A percentile compares a stretch with the other conserved stretches of the same genome.
phyloP scores from a whole-genome alignment of 164 flowering plant genomes.

The Tetrastigma voinierianum region DNA sequence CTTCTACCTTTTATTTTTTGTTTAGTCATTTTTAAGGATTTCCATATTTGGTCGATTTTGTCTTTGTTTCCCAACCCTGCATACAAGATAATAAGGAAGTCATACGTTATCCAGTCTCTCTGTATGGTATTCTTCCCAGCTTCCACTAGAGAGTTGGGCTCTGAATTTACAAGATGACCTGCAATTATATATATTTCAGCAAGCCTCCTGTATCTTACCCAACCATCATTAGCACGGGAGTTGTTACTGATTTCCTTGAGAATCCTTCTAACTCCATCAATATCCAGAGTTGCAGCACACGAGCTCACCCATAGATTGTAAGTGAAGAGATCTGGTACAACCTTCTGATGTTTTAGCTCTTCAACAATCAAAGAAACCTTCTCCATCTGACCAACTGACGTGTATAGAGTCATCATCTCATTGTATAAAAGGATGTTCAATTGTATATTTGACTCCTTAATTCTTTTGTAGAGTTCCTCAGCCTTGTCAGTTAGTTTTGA shows the following conservation, averaged over 20 bases:
- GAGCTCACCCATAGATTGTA: slow-evolving; percentile 91
- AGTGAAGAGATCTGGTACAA: slow-evolving; percentile 74
- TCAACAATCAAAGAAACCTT: slow-evolving; percentile 67
- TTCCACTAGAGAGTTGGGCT: slow-evolving; percentile 44
- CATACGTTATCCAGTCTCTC: slow-evolving; percentile 87
- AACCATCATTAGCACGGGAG: slow-evolving; percentile 44
- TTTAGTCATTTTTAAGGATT: slow-evolving; percentile 63
- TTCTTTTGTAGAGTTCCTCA: slow-evolving; percentile 56
- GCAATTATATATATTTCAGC: slow-evolving; percentile 53
- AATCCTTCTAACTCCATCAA: slow-evolving; percentile 55
- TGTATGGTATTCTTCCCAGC: slow-evolving; percentile 58
- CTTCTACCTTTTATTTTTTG: slow-evolving; percentile 78
- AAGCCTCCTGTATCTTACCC: slow-evolving; percentile 63
- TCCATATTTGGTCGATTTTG: slow-evolving; percentile 76
- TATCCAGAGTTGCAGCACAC: slow-evolving; percentile 67
- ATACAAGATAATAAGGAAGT: slow-evolving; percentile 70
- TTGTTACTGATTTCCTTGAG: slow-evolving; percentile 64
- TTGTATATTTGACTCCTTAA: slow-evolving; percentile 47
- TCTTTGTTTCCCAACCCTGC: slow-evolving; percentile 69
- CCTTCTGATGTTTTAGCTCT: slow-evolving; percentile 54
- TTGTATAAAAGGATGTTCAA: slow-evolving; percentile 69
- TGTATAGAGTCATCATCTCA: slow-evolving; percentile 93
- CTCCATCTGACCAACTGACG: slow-evolving; percentile 78
- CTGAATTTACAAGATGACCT: slow-evolving; percentile 46
- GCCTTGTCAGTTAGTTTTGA: slow-evolving; percentile 67